Evolutionary conservation across 495 filamentous ascomycete genomes (phyloP).

Genomic region (Aspergillus coremiiformis): DNA sequence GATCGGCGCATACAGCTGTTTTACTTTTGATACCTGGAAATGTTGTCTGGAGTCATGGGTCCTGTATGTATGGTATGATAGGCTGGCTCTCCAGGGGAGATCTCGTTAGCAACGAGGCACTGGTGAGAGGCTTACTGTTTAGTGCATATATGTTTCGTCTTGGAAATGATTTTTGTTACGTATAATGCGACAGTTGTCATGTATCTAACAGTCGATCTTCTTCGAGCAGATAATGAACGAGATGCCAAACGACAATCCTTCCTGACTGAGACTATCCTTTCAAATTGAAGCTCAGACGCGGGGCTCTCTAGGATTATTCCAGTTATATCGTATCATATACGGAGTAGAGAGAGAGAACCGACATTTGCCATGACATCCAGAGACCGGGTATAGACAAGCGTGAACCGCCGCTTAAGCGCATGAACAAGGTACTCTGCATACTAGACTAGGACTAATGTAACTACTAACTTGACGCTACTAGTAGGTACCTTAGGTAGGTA

Average conservation of each 20-base stretch:
- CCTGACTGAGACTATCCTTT: not conserved
- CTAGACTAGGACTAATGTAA: too few species aligned
- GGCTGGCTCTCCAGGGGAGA: not conserved
- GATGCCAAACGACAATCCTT: not conserved
- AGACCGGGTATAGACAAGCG: not conserved
- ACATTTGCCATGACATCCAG: not conserved
- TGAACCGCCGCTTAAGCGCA: too few species aligned
- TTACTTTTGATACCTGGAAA: not conserved
- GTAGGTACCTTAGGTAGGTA: too few species aligned
- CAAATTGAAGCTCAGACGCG: not conserved
- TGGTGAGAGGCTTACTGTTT: not conserved
- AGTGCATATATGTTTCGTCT: not conserved
- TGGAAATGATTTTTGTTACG: not conserved
- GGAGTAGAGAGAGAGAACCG: too few species aligned
- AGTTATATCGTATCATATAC: too few species aligned
- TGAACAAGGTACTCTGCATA: too few species aligned
- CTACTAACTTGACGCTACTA: too few species aligned
- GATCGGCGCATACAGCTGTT: not conserved
- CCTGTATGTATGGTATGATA: not conserved
- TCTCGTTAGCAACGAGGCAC: not conserved
- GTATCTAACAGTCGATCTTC: not conserved
- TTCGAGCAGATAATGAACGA: not conserved
- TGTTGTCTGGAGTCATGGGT: not conserved
- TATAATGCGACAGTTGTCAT: not conserved
- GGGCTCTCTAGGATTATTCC: not conserved